Evolutionary conservation across 2,329 filamentous ascomycete genomes (phyloP).

Genomic region (Aspergillus candidus): DNA sequence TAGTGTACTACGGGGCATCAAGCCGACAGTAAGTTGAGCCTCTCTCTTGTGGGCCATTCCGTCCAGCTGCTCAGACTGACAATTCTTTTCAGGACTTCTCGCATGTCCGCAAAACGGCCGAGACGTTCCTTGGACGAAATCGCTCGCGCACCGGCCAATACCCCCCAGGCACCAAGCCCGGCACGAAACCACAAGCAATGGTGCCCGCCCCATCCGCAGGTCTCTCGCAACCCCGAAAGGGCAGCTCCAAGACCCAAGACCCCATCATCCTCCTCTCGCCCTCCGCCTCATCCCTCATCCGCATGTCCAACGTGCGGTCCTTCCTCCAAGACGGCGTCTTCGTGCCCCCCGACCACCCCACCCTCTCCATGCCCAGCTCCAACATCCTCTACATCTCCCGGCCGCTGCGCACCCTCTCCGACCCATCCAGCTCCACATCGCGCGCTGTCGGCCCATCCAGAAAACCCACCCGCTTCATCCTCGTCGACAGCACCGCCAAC

Average conservation of each 20-base stretch:
- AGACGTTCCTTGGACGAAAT: conserved; percentile 62
- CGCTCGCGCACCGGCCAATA: conserved; percentile 35
- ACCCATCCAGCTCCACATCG: conserved; percentile 24
- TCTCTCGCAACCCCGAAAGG: conserved; percentile 36
- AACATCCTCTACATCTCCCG: conserved; percentile 85
- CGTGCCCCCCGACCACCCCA: conserved; percentile 62
- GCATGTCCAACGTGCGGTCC: conserved; percentile 90
- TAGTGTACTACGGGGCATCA: conserved; percentile 76
- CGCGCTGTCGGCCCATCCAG: conserved; percentile 51
- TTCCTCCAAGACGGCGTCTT: conserved; percentile 86
- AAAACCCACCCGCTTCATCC: conserved; percentile 81
- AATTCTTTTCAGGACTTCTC: conserved; percentile 77
- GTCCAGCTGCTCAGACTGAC: conserved; percentile 8
- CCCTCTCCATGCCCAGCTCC: conserved; percentile 56
- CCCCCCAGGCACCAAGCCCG: conserved; percentile 29
- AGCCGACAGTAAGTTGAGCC: conserved; percentile 62
- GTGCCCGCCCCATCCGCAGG: conserved; percentile 33
- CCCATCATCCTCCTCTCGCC: conserved; percentile 97
- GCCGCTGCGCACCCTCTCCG: conserved; percentile 54
- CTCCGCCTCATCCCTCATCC: conserved; percentile 87
- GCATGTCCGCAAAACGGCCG: conserved; percentile 79
- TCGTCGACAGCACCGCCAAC: conserved; percentile 86
- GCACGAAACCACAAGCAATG: conserved; percentile 26
- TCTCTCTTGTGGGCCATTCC: neutral
- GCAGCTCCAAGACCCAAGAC: conserved; percentile 51